phyloP scores from a whole-genome alignment of 345 rosid genomes.

The Salix udensis region DNA sequence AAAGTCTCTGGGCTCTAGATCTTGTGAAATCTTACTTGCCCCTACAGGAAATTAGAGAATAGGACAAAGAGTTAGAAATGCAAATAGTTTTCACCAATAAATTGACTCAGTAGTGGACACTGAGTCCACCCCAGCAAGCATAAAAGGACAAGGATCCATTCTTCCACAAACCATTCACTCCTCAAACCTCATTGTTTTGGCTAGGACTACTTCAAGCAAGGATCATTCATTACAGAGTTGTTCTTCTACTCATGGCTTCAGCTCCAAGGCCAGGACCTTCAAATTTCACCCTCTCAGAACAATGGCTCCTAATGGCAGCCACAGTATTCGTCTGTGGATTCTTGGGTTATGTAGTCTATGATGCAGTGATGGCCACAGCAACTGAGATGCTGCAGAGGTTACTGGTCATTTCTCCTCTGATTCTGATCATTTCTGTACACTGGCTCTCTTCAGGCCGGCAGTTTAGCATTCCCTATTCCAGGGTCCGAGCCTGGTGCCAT shows the following conservation, averaged over 20 bases:
- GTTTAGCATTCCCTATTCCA: conserved; percentile 40
- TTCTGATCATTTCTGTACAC: conserved; percentile 45
- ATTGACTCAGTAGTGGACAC: background rate
- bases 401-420: conserved; percentile 48
- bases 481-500: conserved; percentile 53
- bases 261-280: conserved; percentile 17
- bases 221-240: background rate
- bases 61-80: background rate
- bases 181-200: background rate
- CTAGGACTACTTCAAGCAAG: background rate
- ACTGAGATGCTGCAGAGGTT: conserved; percentile 44
- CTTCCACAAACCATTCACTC: conserved; percentile 2
- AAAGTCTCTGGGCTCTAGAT: background rate
- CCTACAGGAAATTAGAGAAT: background rate
- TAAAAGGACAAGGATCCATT: background rate
- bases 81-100: background rate
- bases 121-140: background rate
- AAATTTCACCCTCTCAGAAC: conserved; percentile 26
- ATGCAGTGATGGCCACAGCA: conserved; percentile 53
- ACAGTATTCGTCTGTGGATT: conserved; percentile 27
- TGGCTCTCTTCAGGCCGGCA: conserved; percentile 45
- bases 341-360: conserved; percentile 42
- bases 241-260: conserved; percentile 22
- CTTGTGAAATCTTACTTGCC: background rate
- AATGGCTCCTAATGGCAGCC: conserved; percentile 38